Percentiles rank a stretch among this genome's conserved stretches.
Evolutionary conservation across 495 filamentous ascomycete species (phyloP).

Genomic region (Penicillium tannophilum): DNA sequence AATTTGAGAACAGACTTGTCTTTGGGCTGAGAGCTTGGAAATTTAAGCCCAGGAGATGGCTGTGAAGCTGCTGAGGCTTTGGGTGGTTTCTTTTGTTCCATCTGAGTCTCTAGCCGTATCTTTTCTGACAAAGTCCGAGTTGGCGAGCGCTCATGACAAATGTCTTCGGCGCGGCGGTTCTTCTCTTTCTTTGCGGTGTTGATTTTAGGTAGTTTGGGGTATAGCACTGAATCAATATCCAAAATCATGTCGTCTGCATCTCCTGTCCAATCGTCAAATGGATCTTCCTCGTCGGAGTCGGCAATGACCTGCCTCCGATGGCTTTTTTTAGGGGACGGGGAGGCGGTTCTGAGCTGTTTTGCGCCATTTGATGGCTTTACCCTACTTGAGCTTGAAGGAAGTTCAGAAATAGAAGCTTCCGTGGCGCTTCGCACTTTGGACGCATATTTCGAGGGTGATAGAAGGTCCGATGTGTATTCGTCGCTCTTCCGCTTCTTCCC

Average conservation of each 20-base stretch:
- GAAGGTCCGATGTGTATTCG: constrained; percentile 57
- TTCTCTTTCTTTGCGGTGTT: constrained; percentile 18
- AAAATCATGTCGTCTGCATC: constrained; percentile 30
- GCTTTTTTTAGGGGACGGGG: constrained; percentile 10
- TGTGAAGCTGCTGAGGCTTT: constrained; percentile 1
- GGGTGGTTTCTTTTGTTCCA: constrained; percentile 9
- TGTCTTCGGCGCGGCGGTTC: neutral
- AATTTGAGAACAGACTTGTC: constrained; percentile 35
- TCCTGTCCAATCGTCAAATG: constrained; percentile 29
- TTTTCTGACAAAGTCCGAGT: neutral
- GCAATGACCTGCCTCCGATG: constrained; percentile 34
- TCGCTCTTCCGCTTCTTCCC: constrained; percentile 76
- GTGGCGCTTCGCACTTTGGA: constrained; percentile 28
- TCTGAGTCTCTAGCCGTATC: neutral
- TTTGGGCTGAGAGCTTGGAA: constrained; percentile 26
- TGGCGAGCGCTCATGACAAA: neutral
- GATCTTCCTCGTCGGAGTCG: constrained; percentile 49
- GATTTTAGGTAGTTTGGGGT: constrained; percentile 34
- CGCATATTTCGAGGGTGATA: constrained; percentile 34
- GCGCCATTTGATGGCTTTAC: constrained; percentile 2
- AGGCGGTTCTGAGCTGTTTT: constrained; percentile 9
- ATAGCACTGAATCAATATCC: constrained; percentile 27
- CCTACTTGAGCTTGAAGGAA: constrained; percentile 3
- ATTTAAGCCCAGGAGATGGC: constrained; percentile 20
- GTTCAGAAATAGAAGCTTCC: constrained; percentile 6